Conservation (phyloP, 148 eudicot genomes). For the Rhododendron ferrugineum region DNA sequence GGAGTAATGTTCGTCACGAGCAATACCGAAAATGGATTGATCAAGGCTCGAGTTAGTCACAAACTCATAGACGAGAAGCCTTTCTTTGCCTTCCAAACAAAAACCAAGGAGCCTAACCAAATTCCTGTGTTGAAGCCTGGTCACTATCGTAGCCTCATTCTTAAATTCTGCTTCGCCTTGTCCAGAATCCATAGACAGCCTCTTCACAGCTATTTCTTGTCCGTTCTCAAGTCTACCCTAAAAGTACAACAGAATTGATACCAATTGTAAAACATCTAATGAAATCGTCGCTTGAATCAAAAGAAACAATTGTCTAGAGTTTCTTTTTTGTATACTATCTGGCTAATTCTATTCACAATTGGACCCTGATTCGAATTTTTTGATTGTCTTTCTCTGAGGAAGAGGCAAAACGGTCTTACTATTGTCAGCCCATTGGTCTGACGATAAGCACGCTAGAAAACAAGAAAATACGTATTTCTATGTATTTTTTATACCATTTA, state of each 20-base stretch:
- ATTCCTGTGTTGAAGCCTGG: slow-evolving; percentile 28
- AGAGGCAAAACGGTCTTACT: no score
- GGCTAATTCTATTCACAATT: no score
- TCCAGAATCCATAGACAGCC: slow-evolving; percentile 23
- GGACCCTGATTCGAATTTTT: no score
- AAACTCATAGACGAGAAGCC: slow-evolving; percentile 30
- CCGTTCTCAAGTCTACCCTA: slow-evolving; percentile 28
- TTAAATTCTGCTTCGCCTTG: slow-evolving; percentile 35
- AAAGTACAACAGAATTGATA: not conserved
- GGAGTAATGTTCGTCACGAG: not conserved
- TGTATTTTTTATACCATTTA: no score
- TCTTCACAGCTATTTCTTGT: slow-evolving; percentile 30
- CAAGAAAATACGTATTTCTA: no score
- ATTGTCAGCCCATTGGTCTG: no score
- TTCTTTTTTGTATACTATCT: no score
- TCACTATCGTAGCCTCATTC: slow-evolving; percentile 27
- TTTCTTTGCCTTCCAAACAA: slow-evolving; percentile 20
- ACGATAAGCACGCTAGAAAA: no score
- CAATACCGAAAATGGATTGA: slow-evolving; percentile 23
- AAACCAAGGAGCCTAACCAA: slow-evolving; percentile 30
- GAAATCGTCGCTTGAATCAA: no score
- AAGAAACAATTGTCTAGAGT: no score
- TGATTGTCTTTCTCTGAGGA: no score
- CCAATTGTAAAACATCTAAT: not conserved
- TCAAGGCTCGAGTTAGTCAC: slow-evolving; percentile 33